A percentile compares a stretch with the other conserved stretches of the same genome.
Conservation (phyloP, 495 filamentous ascomycete species). For the Poronia punctata region DNA sequence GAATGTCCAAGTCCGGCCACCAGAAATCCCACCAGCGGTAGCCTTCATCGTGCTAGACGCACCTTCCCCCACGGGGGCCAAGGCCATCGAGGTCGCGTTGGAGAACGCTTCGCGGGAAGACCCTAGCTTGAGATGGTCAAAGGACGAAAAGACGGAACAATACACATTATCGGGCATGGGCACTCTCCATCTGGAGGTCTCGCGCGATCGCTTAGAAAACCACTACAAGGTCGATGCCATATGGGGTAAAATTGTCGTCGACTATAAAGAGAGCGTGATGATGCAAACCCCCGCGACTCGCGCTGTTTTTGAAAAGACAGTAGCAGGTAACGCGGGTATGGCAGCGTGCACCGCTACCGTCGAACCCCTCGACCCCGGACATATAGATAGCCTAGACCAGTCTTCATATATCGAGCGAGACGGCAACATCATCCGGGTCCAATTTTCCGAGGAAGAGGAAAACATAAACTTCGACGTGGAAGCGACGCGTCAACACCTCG, state of each 20-base stretch:
- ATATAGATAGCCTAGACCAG: slow-evolving; percentile 26
- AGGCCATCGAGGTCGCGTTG: slow-evolving; percentile 67
- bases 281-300: slow-evolving; percentile 45
- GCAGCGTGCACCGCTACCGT: slow-evolving; percentile 67
- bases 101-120: slow-evolving; percentile 80
- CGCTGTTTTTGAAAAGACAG: slow-evolving; percentile 64
- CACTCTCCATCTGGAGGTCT: slow-evolving; percentile 94
- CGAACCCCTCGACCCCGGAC: slow-evolving; percentile 48
- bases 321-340: slow-evolving; percentile 71
- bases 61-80: slow-evolving; percentile 67
- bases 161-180: slow-evolving; percentile 95
- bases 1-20: slow-evolving; percentile 76
- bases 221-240: slow-evolving; percentile 85
- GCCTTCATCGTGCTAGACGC: slow-evolving; percentile 94
- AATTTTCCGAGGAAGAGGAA: slow-evolving; percentile 37
- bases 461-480: slow-evolving; percentile 52
- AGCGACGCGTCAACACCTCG: slow-evolving; percentile 55
- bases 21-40: slow-evolving; percentile 84
- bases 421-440: slow-evolving; percentile 56
- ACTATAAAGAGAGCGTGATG: slow-evolving; percentile 77
- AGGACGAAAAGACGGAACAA: slow-evolving; percentile 87
- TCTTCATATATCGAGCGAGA: slow-evolving; percentile 32
- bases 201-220: slow-evolving; percentile 75
- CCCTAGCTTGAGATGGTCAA: slow-evolving; percentile 77
- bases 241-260: slow-evolving; percentile 92